Conservation (phyloP, 495 filamentous ascomycete species). For the Penicillium salamii region DNA sequence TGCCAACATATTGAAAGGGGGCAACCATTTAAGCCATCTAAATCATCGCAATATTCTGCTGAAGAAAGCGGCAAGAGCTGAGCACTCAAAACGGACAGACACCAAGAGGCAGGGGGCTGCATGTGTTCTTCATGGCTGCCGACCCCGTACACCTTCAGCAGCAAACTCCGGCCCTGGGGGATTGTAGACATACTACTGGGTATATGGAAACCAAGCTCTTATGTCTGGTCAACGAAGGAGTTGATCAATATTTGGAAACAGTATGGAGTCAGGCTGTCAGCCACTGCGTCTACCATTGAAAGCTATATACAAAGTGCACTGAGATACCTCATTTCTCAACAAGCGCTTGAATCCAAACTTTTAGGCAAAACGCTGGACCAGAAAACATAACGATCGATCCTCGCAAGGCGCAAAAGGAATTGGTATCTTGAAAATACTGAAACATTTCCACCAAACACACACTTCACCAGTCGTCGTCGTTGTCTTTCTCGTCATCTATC, state of each 20-base stretch:
- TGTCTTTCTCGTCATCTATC: slow-evolving; percentile 72
- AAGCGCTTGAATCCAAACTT: slow-evolving; percentile 18
- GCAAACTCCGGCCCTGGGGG: too few relatives aligned
- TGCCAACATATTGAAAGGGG: too few relatives aligned
- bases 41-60: too few relatives aligned
- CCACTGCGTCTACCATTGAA: slow-evolving; percentile 9
- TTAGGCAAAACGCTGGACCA: slow-evolving; percentile 16
- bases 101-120: too few relatives aligned
- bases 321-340: slow-evolving; percentile 4
- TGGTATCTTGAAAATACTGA: slow-evolving; percentile 22
- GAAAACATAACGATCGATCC: slow-evolving; percentile 17
- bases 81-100: too few relatives aligned
- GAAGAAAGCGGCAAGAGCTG: too few relatives aligned
- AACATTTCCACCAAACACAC: slow-evolving; percentile 2
- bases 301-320: slow-evolving; percentile 22
- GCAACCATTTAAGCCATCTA: too few relatives aligned
- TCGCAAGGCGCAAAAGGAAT: slow-evolving; percentile 16
- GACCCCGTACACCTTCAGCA: too few relatives aligned
- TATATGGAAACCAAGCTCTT: too few relatives aligned
- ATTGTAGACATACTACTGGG: too few relatives aligned
- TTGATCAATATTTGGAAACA: neutral
- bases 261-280: neutral
- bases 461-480: slow-evolving; percentile 72
- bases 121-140: too few relatives aligned
- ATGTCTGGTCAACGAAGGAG: too few relatives aligned